Conservation (phyloP, 2,329 filamentous ascomycete genomes). For the Aspergillus oerlinghausenensis region DNA sequence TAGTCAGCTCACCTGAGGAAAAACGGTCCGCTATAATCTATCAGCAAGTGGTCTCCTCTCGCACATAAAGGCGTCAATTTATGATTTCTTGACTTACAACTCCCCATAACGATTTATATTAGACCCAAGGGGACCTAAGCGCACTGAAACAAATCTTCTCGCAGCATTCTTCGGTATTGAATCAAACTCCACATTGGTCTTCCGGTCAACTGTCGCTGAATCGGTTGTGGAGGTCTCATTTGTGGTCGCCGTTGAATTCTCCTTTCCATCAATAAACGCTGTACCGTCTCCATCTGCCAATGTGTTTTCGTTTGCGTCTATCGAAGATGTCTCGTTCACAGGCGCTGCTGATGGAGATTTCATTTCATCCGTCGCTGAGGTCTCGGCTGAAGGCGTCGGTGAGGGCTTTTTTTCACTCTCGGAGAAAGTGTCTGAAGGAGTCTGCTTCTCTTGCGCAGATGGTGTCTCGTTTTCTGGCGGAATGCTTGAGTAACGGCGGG, state of each 20-base stretch:
- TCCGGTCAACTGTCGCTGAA: neutral
- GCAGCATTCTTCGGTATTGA: neutral
- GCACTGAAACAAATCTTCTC: neutral
- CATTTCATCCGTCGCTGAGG: neutral
- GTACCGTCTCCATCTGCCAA: neutral
- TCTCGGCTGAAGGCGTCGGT: neutral
- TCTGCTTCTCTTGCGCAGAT: neutral
- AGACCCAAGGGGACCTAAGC: neutral
- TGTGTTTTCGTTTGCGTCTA: neutral
- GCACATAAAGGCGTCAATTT: neutral
- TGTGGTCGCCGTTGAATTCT: neutral
- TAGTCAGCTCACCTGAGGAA: conserved; percentile 14
- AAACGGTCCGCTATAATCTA: neutral
- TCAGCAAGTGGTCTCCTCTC: neutral
- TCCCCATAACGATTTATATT: neutral
- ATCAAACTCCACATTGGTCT: neutral
- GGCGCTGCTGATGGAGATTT: neutral
- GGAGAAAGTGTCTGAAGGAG: neutral
- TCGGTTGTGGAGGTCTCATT: neutral
- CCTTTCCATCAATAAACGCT: neutral
- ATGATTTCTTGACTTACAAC: neutral
- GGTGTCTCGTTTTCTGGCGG: neutral
- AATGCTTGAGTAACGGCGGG: neutral
- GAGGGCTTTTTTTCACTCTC: conserved; percentile 1
- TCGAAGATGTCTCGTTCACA: neutral